Evolutionary conservation across 2,329 filamentous ascomycete species (phyloP), one percentile per base, ranked within the genome.

Genomic region (Stachybotrys chartarum): DNA sequence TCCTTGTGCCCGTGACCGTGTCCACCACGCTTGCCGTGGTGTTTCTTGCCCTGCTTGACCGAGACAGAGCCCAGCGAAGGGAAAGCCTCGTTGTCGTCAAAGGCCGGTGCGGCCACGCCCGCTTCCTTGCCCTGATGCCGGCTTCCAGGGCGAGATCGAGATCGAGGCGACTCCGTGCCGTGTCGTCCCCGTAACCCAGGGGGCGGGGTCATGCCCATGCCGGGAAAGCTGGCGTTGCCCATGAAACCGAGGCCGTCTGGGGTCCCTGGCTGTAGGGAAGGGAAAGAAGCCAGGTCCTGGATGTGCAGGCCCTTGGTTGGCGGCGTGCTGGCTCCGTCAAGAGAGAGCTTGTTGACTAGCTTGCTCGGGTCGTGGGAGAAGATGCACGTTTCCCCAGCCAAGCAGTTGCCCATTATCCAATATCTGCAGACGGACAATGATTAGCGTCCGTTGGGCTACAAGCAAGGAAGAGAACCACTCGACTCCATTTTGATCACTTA

Each of bases 301-400:
- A 96, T 80, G 61, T 92, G 88, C 58, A 96, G 85, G 58, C 78
- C 73, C 56, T 82, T 79, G 57, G 78, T 70, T n/a, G 87, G 83
- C 54, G 86, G 82, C 45, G 85, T 86, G 62, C 78, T 78, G 56
- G 82, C 77, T 50, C 84, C 89, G 59, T 90, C 87, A 14, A 97
- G 73, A 35, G 80, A 84, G 59, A 99, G 81, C 63, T 89, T 89
- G 65, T 87, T 91, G 74, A 96, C 85, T 14, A 97, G 81, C 61
- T 91, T 84, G 1, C 91, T 85, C 3, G 94, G 94, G 64, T 99
- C 94, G 71, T 99, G 94, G 14, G 93, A 97, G 75, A 99, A 99
- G 57, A 96, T 90, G 71, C 94, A 99, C 3, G 91, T 92, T 56
- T 91, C 87, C 42, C 94, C 93, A 18, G 94, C 94, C 39, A 99